phyloP scores from a whole-genome alignment of 75 land plant genomes.

The Isoetes taiwanensis region DNA sequence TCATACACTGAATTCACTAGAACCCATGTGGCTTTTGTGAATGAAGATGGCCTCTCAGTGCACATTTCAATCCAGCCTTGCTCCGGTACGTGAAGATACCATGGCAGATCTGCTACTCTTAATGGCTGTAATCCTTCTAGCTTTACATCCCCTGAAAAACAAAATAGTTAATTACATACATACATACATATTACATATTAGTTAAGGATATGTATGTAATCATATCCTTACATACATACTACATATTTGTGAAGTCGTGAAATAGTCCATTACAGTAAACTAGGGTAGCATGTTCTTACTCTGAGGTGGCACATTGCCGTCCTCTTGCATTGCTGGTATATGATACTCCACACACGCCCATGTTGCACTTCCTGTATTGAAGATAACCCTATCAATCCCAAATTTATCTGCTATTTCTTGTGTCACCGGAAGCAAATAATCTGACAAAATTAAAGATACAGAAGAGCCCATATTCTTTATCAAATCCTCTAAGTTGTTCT shows the following conservation, averaged over 20 bases:
- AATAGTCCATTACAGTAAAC: too few species aligned
- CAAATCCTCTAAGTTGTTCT: not conserved
- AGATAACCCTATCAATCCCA: not conserved
- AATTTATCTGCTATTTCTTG: not conserved
- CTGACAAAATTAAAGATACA: not conserved
- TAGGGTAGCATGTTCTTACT: not conserved
- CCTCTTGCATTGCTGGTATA: not conserved
- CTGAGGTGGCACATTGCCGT: not conserved
- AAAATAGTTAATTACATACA: not conserved
- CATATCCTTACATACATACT: not conserved
- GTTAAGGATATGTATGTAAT: not conserved
- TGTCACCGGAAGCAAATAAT: constrained; percentile 1
- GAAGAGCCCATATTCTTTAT: not conserved
- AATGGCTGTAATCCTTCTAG: not conserved
- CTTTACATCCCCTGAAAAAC: not conserved
- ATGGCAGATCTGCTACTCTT: not conserved
- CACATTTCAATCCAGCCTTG: not conserved
- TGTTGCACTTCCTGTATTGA: not conserved
- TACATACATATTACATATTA: too few species aligned
- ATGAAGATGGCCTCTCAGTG: not conserved
- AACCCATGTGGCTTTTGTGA: not conserved
- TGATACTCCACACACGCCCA: not conserved
- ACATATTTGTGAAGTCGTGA: not conserved
- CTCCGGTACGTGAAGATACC: not conserved
- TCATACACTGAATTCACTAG: not conserved